A percentile compares a stretch with the other conserved stretches of the same genome.
Evolutionary conservation across 1,139 yeast genomes (phyloP).

Genomic region (Nakaseomyces bracarensis): DNA sequence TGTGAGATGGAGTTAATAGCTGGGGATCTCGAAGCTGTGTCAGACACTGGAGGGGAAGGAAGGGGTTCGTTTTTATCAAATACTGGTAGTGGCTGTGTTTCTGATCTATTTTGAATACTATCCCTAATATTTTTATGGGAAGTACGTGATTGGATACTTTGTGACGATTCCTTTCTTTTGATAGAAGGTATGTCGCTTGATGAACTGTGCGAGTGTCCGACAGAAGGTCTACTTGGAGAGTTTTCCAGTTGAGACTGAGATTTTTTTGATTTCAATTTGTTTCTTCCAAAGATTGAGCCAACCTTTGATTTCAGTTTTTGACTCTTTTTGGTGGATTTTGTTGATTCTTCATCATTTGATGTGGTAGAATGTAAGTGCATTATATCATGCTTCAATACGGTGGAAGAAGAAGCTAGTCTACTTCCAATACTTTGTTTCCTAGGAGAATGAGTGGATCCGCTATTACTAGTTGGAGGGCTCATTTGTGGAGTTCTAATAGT

Average conservation of each 20-base stretch:
- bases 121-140: neutral
- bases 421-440: neutral
- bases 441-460: conserved; percentile 9
- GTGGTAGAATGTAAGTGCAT: conserved; percentile 24
- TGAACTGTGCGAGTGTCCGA: neutral
- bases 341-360: conserved; percentile 16
- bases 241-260: neutral
- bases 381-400: conserved; percentile 22
- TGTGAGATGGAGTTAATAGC: conserved; percentile 11
- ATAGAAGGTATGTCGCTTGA: neutral
- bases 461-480: conserved; percentile 14
- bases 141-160: conserved; percentile 6
- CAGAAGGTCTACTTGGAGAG: conserved; percentile 14
- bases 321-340: conserved; percentile 7
- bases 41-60: conserved; percentile 4
- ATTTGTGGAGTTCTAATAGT: conserved; percentile 11
- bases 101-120: conserved; percentile 4
- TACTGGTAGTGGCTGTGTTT: conserved; percentile 11
- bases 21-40: conserved; percentile 9
- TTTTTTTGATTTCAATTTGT: conserved; percentile 34
- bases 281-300: conserved; percentile 76
- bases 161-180: neutral
- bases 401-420: conserved; percentile 15
- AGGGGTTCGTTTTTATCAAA: conserved; percentile 1
- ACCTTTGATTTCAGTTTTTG: conserved; percentile 60